Conservation (phyloP, 495 filamentous ascomycete genomes). For the Penicillium flavigenum region DNA sequence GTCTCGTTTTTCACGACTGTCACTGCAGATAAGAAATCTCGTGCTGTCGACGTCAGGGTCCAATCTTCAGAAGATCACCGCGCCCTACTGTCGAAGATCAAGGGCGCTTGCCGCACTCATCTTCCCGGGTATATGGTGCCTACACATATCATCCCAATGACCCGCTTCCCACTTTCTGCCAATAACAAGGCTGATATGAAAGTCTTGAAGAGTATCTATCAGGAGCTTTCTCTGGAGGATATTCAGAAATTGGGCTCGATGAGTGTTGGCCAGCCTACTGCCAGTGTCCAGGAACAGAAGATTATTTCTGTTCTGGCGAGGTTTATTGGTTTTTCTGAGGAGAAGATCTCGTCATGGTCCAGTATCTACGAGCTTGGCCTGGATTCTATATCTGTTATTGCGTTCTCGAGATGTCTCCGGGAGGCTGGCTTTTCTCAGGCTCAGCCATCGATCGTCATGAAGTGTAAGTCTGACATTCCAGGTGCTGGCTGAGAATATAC, state of each 20-base stretch:
- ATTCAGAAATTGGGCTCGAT: constrained; percentile 54
- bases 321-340: constrained; percentile 42
- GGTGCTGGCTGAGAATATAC: not conserved
- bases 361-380: constrained; percentile 80
- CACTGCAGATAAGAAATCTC: constrained; percentile 16
- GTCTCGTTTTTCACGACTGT: constrained; percentile 38
- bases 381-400: constrained; percentile 77
- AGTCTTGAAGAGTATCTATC: constrained; percentile 52
- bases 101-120: constrained; percentile 38
- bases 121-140: constrained; percentile 58
- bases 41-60: constrained; percentile 17
- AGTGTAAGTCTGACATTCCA: constrained; percentile 38
- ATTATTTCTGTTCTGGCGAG: constrained; percentile 54
- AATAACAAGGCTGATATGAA: constrained; percentile 54
- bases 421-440: constrained; percentile 54
- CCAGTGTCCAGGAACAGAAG: constrained; percentile 39
- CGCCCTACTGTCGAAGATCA: constrained; percentile 27
- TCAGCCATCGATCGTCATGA: constrained; percentile 63
- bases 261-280: constrained; percentile 31
- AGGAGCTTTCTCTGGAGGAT: constrained; percentile 50
- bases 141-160: constrained; percentile 47
- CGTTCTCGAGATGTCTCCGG: constrained; percentile 56
- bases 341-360: constrained; percentile 50
- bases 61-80: constrained; percentile 15
- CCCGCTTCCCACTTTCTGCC: constrained; percentile 39